Evolutionary conservation across 176 grass and related monocot species (phyloP), one percentile per base, ranked within the genome.

Genomic region (Poa annua): DNA sequence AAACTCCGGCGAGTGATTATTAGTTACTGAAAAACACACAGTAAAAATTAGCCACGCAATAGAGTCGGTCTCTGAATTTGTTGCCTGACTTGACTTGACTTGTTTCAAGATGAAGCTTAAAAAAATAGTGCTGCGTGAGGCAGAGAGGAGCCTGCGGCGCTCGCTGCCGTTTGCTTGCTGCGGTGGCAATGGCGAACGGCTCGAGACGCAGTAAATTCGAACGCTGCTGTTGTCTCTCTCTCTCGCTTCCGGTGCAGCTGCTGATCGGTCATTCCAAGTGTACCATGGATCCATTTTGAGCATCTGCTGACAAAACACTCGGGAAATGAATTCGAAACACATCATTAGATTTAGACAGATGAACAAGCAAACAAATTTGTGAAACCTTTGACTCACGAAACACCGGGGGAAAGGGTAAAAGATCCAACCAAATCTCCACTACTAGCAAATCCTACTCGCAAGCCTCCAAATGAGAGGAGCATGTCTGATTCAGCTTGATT

Each of bases 111-210:
- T 19, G 17, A 54, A 36, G 49, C 70, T 82, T 82, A 22, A 42
- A 42, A 9, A 47, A 47, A 3, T 14, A 50, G 24, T 49, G 44
- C 1, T 6, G 61, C 61, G 14, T 64, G 21, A 73, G 14, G 29
- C 29, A 2, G 68, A 7, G 42, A 25, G 41, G 49, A 71, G 71
- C 33, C 78, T 80, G 71, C 1, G 38, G 62, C 12, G 66, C 67
- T 17, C 24, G 45, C 44, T 73, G 70, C 66, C 71, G 72, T 63
- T 82, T 73, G 88, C 88, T 82, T 89, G 56, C 73, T 49, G 83
- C 83, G 32, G 64, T 39, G 55, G 83, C 79, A 54, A 89, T 82
- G 83, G 79, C 56, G 83, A 65, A 78, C 55, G 13, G 83, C 88
- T 89, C 88, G 83, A 82, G 83, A 77, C 61, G 39, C 2, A 29